Base-by-base conservation (phyloP, 2,329 filamentous ascomycete species). In the Fusarium armeniacum region DNA sequence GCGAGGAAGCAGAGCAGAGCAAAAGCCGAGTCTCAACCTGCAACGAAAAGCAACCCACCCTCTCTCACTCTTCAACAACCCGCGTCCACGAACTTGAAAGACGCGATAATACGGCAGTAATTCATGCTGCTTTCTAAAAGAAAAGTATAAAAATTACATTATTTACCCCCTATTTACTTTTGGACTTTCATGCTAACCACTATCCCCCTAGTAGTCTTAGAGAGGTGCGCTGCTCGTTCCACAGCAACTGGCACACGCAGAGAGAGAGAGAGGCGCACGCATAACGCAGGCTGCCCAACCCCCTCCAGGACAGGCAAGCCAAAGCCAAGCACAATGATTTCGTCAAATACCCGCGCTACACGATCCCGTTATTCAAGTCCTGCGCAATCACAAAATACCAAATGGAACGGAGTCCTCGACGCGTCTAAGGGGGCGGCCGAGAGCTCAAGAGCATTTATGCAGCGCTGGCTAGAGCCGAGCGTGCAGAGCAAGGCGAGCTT, bases 401-500 rank as follows among this genome's bases (percentile, higher is more conserved):
- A 67, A 64, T 69, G 71, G 58, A 77, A 74, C 67, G 76, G 76
- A 69, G 59, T 79, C 52, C 71, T 80, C 75, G 78, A 84, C 77
- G 70, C 79, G 71, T 69, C 80, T 71, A 80, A 78, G 74, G 75
- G 65, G 59, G 68, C 77, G 15, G 74, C 72, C 8, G 78, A 77
- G 55, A 79, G 78, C 20, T 82, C 84, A 63, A 81, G 82, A 70
- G 78, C 79, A 18, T 83, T 88, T 63, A 84, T 89, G 84, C 81
- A 85, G 68, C 81, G 81, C 64, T 89, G 87, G 87, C 78, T 89
- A 69, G 87, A 89, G 76, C 87, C 87, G 13, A 81, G 85, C 10
- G 80, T 88, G 40, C 85, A 87, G 79, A 84, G 81, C 78, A 87
- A 86, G 79, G 77, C 94, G 13, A 95, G 91, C 77, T 97, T 91